phyloP scores from a whole-genome alignment of 2,329 filamentous ascomycete genomes.

The Phialophora expanda region DNA sequence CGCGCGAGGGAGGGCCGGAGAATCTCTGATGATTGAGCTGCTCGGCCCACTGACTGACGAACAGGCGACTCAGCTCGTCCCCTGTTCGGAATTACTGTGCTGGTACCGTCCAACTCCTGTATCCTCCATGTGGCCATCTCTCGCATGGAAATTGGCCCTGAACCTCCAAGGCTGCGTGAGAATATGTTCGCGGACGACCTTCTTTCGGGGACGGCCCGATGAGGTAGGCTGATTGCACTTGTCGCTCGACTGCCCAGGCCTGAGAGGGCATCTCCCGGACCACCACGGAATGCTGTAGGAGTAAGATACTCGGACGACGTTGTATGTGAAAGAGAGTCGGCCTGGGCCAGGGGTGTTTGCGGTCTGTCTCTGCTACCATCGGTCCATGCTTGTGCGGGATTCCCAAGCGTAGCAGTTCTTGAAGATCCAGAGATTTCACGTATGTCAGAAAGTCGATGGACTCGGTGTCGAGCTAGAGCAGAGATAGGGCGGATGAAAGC shows the following conservation, averaged over 20 bases:
- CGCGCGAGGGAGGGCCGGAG: constrained; percentile 52
- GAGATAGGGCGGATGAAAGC: constrained; percentile 31
- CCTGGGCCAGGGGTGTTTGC: constrained; percentile 14
- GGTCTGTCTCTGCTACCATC: constrained; percentile 30
- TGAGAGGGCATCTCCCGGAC: constrained; percentile 7
- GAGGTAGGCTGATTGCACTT: constrained; percentile 37
- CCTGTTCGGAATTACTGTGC: constrained; percentile 48
- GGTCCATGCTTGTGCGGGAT: constrained; percentile 17
- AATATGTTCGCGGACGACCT: constrained; percentile 38
- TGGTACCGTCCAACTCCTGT: constrained; percentile 29
- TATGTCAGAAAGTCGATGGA: constrained; percentile 37
- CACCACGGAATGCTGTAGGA: constrained; percentile 22
- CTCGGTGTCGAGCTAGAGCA: constrained; percentile 33
- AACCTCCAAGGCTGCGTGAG: constrained; percentile 27
- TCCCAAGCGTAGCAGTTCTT: constrained; percentile 13
- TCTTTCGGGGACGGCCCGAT: constrained; percentile 35
- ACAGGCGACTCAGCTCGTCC: constrained; percentile 57
- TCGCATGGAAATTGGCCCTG: constrained; percentile 33
- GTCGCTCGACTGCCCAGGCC: constrained; percentile 32
- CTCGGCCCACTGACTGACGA: constrained; percentile 50
- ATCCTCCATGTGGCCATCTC: constrained; percentile 39
- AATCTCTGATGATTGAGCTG: constrained; percentile 51
- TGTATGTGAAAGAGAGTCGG: constrained; percentile 30
- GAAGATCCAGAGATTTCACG: constrained; percentile 37
- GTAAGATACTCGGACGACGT: constrained; percentile 34